Base-by-base conservation (phyloP, 192 early-diverging fungal species). In the Linnemannia exigua region DNA sequence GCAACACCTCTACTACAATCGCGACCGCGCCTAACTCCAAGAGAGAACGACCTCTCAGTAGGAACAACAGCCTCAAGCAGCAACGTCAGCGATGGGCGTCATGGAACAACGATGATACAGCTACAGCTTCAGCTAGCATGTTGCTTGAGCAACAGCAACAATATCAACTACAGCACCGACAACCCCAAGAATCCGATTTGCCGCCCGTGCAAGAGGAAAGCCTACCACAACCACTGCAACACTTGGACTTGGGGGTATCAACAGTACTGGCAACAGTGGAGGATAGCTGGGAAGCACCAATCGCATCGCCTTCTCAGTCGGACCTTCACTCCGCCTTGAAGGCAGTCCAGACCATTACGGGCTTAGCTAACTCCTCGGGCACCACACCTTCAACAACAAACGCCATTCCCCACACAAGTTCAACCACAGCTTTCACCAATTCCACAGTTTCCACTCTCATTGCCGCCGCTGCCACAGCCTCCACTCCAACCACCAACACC, bases 201-300 rank as follows among this genome's bases (percentile, higher is more conserved):
- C 14, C 41, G 44, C 46, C 35, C 46, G 70, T 36, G 67, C 75
- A 67, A 69, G 76, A 67, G 76, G 68, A 70, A 70, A 69, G 25
- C 51, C 36, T 28, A 41, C 46, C 37, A 48, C 67, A 70, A n/a
- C n/a, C n/a, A n/a, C n/a, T n/a, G 37, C 44, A 46, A 5, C 76
- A 44, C 1, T 54, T n/a, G 9, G 6, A 25, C 52, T 3, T 54
- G 25, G n/a, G n/a, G 52, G 52, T 54, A 54, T 54, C 52, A 54
- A 9, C 52, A 54, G 25, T n/a, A 54, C 2, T n/a, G 17, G 12
- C 52, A 54, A 54, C 52, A 54, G 9, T n/a, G 25, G 52, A 25
- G 22, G 52, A 52, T 52, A 52, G 25, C 52, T n/a, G 8, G 7
- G 52, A 54, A 25, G 25, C 52, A 54, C 52, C 52, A 54, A 54